phyloP scores from a whole-genome alignment of 1,284 basidiomycete genomes.

The Cystobasidium sp. region DNA sequence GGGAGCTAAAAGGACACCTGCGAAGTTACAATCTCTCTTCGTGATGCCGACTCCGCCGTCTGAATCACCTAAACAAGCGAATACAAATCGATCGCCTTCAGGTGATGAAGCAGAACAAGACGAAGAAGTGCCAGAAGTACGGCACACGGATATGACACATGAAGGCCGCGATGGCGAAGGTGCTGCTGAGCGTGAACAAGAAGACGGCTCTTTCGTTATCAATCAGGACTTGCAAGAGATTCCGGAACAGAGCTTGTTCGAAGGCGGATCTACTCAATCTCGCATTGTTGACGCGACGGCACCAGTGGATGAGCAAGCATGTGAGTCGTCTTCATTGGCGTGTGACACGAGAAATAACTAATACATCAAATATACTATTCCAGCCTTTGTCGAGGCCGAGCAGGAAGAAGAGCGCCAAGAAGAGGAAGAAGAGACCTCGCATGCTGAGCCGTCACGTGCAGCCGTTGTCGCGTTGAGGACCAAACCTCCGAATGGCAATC shows the following conservation, averaged over 20 bases:
- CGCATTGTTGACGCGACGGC: not conserved
- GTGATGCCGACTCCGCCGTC: slow-evolving; percentile 8
- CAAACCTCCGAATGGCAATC: no score
- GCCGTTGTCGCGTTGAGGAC: no score
- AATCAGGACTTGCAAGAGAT: slow-evolving; percentile 13
- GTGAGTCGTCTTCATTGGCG: no score
- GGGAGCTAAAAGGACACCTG: not conserved
- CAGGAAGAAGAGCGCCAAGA: no score
- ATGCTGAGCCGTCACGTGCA: not conserved
- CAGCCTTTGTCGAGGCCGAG: no score
- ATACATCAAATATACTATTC: no score
- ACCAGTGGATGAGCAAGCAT: no score
- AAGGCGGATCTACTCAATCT: not conserved
- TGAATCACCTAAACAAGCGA: not conserved
- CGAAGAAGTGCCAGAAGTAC: not conserved
- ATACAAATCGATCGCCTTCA: not conserved
- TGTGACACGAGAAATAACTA: no score
- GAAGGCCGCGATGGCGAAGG: not conserved
- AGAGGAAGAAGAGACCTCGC: no score
- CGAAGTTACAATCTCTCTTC: slow-evolving; percentile 34
- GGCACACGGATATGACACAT: no score
- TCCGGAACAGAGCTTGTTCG: not conserved
- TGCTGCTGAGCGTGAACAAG: not conserved
- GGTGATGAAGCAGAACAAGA: slow-evolving; percentile 9
- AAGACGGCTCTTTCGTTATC: not conserved